A percentile compares a stretch with the other conserved stretches of the same genome.
Conservation (phyloP, 495 filamentous ascomycete genomes). For the Xylaria venustula region DNA sequence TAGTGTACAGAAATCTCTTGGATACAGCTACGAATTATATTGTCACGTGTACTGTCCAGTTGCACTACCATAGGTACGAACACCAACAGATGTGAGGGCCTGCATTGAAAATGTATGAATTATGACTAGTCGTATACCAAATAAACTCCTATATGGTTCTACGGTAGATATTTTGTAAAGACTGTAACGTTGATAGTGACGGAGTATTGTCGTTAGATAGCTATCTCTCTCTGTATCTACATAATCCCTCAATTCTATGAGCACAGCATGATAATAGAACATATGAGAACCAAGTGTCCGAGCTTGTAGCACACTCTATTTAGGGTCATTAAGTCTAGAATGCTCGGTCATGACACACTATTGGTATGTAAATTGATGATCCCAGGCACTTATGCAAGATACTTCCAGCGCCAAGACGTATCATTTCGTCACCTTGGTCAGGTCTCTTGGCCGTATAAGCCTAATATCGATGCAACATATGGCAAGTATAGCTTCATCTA, state of each 20-base stretch:
- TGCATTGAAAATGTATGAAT: too few species aligned
- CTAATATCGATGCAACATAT: not conserved
- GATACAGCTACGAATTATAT: too few species aligned
- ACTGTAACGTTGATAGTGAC: too few species aligned
- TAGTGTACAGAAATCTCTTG: too few species aligned
- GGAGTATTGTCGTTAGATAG: too few species aligned
- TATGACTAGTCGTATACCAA: too few species aligned
- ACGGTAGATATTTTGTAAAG: too few species aligned
- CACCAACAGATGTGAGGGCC: too few species aligned
- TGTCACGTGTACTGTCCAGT: too few species aligned
- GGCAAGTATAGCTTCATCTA: not conserved
- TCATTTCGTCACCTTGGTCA: not conserved
- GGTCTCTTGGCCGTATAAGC: not conserved
- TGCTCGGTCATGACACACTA: not conserved
- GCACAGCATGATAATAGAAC: not conserved
- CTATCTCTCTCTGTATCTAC: too few species aligned
- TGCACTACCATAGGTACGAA: too few species aligned
- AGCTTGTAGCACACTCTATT: not conserved
- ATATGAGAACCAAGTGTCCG: not conserved
- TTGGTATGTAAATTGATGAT: not conserved
- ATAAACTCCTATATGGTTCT: too few species aligned
- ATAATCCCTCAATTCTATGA: not conserved
- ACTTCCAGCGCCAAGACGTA: not conserved
- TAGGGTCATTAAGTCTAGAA: not conserved
- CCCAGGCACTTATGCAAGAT: not conserved